Conservation (phyloP, 345 rosid species). For the Citrus medica region DNA sequence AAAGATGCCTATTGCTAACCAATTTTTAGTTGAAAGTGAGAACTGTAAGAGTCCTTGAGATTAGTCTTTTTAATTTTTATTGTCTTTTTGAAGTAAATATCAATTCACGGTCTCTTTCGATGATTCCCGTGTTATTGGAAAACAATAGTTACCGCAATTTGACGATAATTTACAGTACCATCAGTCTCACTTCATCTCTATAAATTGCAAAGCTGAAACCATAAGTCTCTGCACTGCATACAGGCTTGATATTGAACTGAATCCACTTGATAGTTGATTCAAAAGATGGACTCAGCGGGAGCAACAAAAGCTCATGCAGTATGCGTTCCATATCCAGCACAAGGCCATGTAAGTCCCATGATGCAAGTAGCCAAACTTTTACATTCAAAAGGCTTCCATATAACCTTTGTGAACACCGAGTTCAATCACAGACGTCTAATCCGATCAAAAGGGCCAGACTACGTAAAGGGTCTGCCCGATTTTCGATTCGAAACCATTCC, state of each 20-base stretch:
- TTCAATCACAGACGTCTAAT: slow-evolving; percentile 21
- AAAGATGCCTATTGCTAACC: no score
- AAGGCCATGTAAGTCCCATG: slow-evolving; percentile 27
- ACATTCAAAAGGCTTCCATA: slow-evolving; percentile 15
- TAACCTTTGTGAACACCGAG: slow-evolving; percentile 26
- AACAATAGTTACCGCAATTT: no score
- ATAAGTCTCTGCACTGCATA: neutral
- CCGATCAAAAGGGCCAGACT: slow-evolving; percentile 9
- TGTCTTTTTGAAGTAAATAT: no score
- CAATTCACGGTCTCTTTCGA: no score
- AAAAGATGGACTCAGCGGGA: neutral
- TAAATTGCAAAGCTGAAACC: neutral
- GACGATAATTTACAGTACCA: neutral
- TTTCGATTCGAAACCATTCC: slow-evolving; percentile 20
- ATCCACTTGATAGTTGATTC: neutral
- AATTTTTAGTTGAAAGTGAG: no score
- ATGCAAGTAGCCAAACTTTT: slow-evolving; percentile 23
- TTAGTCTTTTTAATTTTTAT: no score
- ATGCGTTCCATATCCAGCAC: slow-evolving; percentile 24
- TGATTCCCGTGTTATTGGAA: neutral
- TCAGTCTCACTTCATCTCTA: neutral
- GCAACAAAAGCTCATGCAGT: slow-evolving; percentile 15
- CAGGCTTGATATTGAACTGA: neutral
- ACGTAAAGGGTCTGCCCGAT: slow-evolving; percentile 14
- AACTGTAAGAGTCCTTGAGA: no score